phyloP scores from a whole-genome alignment of 2,329 filamentous ascomycete genomes.

The Aspergillus candidus region DNA sequence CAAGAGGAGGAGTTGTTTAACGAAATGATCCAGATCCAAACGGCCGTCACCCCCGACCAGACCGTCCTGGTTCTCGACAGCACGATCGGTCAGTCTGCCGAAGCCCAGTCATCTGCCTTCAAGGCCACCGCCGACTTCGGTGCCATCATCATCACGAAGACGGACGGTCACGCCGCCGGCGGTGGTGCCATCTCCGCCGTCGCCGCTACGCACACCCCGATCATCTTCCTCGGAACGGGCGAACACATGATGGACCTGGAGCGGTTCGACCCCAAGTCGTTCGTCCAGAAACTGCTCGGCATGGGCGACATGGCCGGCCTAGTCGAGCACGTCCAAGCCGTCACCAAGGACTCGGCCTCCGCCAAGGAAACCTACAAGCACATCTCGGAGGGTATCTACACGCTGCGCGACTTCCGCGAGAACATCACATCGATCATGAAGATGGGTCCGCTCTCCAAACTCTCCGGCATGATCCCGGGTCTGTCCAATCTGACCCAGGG shows the following conservation, averaged over 20 bases:
- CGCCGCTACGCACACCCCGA: constrained; percentile 90
- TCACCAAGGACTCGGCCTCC: constrained; percentile 78
- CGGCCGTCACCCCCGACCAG: constrained; percentile 83
- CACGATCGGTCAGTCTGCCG: constrained; percentile 92
- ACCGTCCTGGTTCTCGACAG: constrained; percentile 98
- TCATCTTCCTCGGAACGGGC: constrained; percentile 95
- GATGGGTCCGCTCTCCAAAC: constrained; percentile 95
- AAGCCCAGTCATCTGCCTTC: constrained; percentile 91
- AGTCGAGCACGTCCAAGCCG: constrained; percentile 90
- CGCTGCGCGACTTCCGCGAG: constrained; percentile 85
- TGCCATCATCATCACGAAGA: constrained; percentile 98
- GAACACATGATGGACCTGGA: constrained; percentile 96
- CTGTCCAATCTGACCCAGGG: constrained; percentile 89
- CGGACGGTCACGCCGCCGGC: constrained; percentile 88
- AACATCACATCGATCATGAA: constrained; percentile 99
- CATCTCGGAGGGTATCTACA: constrained; percentile 94
- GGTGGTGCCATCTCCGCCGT: constrained; percentile 97
- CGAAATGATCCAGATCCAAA: constrained; percentile 96
- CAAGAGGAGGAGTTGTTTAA: constrained; percentile 94
- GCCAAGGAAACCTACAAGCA: constrained; percentile 97
- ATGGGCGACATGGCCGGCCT: constrained; percentile 97
- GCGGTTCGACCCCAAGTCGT: constrained; percentile 84
- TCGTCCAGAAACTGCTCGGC: constrained; percentile 86
- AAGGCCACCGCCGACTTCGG: constrained; percentile 96
- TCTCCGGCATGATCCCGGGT: constrained; percentile 97